Evolutionary conservation across 257 asterid genomes (phyloP).

Genomic region (Primulina huaijiensis): DNA sequence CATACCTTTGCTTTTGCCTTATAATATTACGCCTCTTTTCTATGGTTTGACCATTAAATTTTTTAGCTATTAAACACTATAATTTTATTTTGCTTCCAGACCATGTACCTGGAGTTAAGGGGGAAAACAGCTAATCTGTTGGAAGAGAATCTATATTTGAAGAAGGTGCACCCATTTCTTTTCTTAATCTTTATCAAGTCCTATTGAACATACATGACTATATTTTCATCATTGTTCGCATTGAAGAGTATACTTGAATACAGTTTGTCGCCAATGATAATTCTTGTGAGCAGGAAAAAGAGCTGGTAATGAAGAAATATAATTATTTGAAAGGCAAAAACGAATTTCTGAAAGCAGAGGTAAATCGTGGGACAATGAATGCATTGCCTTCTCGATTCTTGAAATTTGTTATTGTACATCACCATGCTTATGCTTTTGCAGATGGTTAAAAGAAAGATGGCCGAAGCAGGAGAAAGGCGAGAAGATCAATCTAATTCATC

Average conservation of each 20-base stretch:
- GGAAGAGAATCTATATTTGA: constrained; percentile 53
- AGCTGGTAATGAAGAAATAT: constrained; percentile 42
- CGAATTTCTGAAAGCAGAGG: constrained; percentile 43
- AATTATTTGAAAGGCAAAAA: constrained; percentile 41
- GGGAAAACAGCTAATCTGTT: constrained; percentile 40
- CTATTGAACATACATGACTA: not conserved
- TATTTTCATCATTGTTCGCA: not conserved
- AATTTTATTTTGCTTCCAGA: constrained; percentile 34
- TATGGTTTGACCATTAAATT: not conserved
- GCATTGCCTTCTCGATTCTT: not conserved
- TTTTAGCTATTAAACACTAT: not conserved
- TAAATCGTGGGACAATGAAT: constrained; percentile 19
- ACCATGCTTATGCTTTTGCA: constrained; percentile 11
- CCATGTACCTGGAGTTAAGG: constrained; percentile 45
- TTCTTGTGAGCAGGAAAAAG: constrained; percentile 48
- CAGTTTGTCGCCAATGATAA: not conserved
- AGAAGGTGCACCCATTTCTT: constrained; percentile 38
- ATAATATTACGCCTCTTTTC: not conserved
- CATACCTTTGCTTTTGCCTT: not conserved
- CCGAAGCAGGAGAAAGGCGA: constrained; percentile 22
- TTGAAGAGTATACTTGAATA: not conserved
- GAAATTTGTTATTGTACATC: not conserved
- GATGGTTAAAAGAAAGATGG: constrained; percentile 32
- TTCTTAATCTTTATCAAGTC: not conserved
- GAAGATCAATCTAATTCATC: constrained; percentile 11